Evolutionary conservation across 495 filamentous ascomycete genomes (phyloP), one percentile per base, ranked within the genome.

Genomic region (Penicillium verhagenii): DNA sequence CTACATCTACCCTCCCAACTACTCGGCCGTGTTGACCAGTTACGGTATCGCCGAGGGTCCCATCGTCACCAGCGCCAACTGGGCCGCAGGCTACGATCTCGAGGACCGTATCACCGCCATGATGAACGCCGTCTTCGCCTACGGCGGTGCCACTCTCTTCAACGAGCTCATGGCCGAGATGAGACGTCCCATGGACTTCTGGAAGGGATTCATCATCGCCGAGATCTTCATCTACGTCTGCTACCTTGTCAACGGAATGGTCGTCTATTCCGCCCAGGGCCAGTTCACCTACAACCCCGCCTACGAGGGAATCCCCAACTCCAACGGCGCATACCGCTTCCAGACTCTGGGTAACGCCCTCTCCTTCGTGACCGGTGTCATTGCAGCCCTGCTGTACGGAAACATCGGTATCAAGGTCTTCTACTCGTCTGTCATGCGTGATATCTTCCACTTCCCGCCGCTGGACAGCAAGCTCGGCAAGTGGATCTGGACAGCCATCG

Each of bases 141-240:
- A 83, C 57, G 82, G 82, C 33, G 83, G 82, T 18, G 77, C 79
- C 4, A 72, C 79, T 52, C 60, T 86, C 21, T 88, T 86, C 69
- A 75, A 80, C 50, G 84, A 85, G 56, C 83, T 89, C 64, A 71
- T 86, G 61, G 75, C 82, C 13, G 86, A 89, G 69, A 87, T 85
- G 81, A 76, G 81, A 28, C 76, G 79, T 37, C 82, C 82, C 1
- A 69, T 68, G 53, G 83, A 86, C 50, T 86, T 86, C 66, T 81
- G 77, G 77, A 86, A 85, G 64, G 79, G 74, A 4, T 67, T 85
- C 44, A 61, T 81, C 51, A 65, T 72, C 43, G 82, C 80, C 20
- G 72, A 83, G 59, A 68, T 72, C 31, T 81, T 82, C 65, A 83
- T 83, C 61, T 82, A 74, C 57, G 46, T 62, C 20, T 61, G 67